These are phyloP conservation scores for Podochytrium sp. DNA, from an alignment of 192 early-diverging fungal genomes.

Conservation along the genomic window DNA sequence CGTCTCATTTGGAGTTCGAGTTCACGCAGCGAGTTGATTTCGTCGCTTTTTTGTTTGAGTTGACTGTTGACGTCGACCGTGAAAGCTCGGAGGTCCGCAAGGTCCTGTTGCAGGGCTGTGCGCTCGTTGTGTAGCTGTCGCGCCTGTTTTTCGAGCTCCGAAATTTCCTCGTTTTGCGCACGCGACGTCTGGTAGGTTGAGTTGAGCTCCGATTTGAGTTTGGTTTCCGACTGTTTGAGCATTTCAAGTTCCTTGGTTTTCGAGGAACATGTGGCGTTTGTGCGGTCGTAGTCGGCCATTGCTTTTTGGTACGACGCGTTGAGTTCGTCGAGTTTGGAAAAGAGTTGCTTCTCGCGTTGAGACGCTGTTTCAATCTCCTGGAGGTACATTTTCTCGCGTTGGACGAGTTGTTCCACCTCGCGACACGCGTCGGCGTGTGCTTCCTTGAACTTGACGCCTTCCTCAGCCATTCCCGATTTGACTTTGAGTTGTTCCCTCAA, in stretches of 20 bases:
- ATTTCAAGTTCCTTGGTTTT: conserved; percentile 45
- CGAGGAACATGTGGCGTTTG: conserved; percentile 17
- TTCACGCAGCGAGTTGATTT: conserved; percentile 29
- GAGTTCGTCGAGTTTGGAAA: conserved; percentile 43
- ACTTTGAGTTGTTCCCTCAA: conserved; percentile 34
- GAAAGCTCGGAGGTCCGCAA: conserved; percentile 23
- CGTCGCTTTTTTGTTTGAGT: conserved; percentile 21
- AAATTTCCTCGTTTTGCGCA: conserved; percentile 11
- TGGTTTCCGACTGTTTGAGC: conserved; percentile 37
- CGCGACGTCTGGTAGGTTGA: conserved; percentile 20
- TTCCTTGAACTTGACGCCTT: conserved; percentile 26
- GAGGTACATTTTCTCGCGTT: conserved; percentile 44
- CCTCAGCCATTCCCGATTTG: conserved; percentile 34
- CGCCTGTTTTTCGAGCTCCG: conserved; percentile 15
- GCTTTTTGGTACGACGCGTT: conserved; percentile 35
- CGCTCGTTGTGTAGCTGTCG: conserved; percentile 32
- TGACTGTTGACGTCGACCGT: conserved; percentile 28
- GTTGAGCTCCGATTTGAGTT: conserved; percentile 44
- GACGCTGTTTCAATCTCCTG: conserved; percentile 47
- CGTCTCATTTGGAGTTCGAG: conserved; percentile 18
- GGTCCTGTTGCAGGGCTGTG: conserved; percentile 30
- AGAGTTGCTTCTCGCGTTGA: conserved; percentile 39
- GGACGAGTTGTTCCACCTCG: conserved; percentile 40
- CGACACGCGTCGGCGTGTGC: conserved; percentile 31
- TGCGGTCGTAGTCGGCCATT: conserved; percentile 38